Conservation (phyloP, 1,284 basidiomycete species). For the Microbotryum scabiosae region DNA sequence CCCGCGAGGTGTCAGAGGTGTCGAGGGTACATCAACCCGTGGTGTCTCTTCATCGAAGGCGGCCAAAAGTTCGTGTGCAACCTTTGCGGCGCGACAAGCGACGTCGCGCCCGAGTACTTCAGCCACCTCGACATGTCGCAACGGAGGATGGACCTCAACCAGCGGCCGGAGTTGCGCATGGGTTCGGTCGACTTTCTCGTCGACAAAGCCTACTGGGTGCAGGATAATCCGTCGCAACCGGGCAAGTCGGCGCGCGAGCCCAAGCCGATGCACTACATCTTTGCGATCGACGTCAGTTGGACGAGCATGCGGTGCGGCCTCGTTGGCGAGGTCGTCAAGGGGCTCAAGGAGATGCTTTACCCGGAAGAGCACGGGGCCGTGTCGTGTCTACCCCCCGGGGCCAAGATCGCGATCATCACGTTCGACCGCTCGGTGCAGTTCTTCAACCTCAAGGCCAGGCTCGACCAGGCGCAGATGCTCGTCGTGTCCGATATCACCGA, state of each 20-base stretch:
- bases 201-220: constrained; percentile 78
- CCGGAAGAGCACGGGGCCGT: constrained; percentile 35
- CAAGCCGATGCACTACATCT: constrained; percentile 66
- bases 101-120: constrained; percentile 75
- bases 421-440: constrained; percentile 81
- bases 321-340: constrained; percentile 58
- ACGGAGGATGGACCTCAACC: constrained; percentile 69
- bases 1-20: constrained; percentile 82
- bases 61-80: constrained; percentile 90
- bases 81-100: constrained; percentile 70
- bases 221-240: constrained; percentile 43
- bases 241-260: constrained; percentile 49
- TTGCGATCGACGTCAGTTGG: constrained; percentile 77
- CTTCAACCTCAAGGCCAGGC: constrained; percentile 68
- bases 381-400: constrained; percentile 38
- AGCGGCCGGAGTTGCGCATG: constrained; percentile 77
- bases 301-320: constrained; percentile 66
- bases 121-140: constrained; percentile 73
- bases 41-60: constrained; percentile 78
- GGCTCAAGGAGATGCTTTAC: constrained; percentile 61
- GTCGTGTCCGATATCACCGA: constrained; percentile 85
- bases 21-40: constrained; percentile 88
- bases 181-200: constrained; percentile 91
- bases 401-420: constrained; percentile 67
- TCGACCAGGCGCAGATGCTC: constrained; percentile 61